phyloP scores from a whole-genome alignment of 768 basidiomycete genomes.

The Tubosaeta brunneosetosa region DNA sequence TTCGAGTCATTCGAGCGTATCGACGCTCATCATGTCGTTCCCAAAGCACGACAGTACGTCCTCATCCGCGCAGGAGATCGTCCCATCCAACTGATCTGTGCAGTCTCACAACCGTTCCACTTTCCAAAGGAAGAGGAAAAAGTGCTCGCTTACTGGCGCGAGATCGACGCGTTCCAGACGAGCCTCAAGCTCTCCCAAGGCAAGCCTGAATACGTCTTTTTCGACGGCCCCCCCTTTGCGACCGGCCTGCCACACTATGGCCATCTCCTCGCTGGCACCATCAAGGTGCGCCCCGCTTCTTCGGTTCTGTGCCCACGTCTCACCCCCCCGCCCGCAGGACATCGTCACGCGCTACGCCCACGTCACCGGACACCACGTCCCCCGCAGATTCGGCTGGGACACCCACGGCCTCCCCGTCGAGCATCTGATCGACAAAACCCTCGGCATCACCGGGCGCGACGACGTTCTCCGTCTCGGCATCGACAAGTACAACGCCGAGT shows the following conservation, averaged over 20 bases:
- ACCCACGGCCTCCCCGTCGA: conserved; percentile 98
- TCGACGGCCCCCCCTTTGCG: conserved; percentile 96
- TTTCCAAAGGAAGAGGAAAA: conserved; percentile 89
- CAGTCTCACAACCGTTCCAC: conserved; percentile 74
- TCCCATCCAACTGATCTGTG: conserved; percentile 7
- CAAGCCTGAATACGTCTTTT: conserved; percentile 87
- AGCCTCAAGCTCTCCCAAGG: conserved; percentile 90
- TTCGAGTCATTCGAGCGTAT: too few species aligned
- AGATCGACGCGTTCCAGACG: conserved; percentile 97
- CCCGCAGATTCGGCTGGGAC: conserved; percentile 97
- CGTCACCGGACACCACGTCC: conserved; percentile 87
- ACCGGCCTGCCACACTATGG: conserved; percentile 97
- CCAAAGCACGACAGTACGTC: conserved; percentile 67
- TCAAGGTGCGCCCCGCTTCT: conserved; percentile 58
- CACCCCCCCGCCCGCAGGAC: conserved; percentile 52
- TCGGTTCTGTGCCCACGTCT: background rate
- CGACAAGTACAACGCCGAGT: conserved; percentile 96
- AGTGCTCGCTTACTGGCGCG: conserved; percentile 86
- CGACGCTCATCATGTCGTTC: conserved; percentile 48
- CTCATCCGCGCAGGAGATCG: background rate
- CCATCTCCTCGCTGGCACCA: conserved; percentile 86
- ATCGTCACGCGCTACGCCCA: conserved; percentile 96
- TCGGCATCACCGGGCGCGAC: conserved; percentile 86
- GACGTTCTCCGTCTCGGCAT: conserved; percentile 97
- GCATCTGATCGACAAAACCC: conserved; percentile 97